Evolutionary conservation across 495 filamentous ascomycete genomes (phyloP), one percentile per base, ranked within the genome.

Genomic region (Tuber indicum): DNA sequence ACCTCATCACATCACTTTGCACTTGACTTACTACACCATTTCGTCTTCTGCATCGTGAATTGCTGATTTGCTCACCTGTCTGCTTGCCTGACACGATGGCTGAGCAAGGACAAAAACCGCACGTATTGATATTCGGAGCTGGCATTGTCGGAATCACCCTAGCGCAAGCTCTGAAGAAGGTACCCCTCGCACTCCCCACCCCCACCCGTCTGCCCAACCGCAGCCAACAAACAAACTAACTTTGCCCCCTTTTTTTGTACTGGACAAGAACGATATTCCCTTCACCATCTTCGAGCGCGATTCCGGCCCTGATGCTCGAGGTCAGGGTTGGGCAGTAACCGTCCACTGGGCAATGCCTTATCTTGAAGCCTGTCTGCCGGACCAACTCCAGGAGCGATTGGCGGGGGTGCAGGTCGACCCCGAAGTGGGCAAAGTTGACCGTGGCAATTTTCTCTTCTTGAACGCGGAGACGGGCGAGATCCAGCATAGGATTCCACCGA

Each of bases 131-230:
- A 81, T 84, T 89, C 75, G 90, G 90, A 3, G 90, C 87, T 23
- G 90, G 90, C 32, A 86, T 91, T 76, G 88, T 87, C 41, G 89
- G 90, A 58, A 86, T 90, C 16, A 84, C 88, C 7, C 84, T 91
- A 19, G 90, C 89, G 5, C 90, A 91, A 77, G 86, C 86, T 49
- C 87, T 91, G 46, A 86, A 86, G 72, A 86, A 86, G 70, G 81
- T 82, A 72, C 17, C 71, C 39, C 71, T 71, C 36, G 36, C 46
- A 49, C 52, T 71, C 23, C 49, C 14, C n/a, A n/a, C n/a, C 42
- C 73, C 72, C 26, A 75, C 46, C 72, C 58, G 46, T 42, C 45
- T 66, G 6, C 58, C 6, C 58, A 19, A 66, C 7, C 58, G 10
- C 5, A 8, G 58, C 58, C 58, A 66, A 66, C 58, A 6, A 12